Evolutionary conservation across 352 stramenopile genomes (phyloP).

Genomic region (Globisporangium sylvaticum): DNA sequence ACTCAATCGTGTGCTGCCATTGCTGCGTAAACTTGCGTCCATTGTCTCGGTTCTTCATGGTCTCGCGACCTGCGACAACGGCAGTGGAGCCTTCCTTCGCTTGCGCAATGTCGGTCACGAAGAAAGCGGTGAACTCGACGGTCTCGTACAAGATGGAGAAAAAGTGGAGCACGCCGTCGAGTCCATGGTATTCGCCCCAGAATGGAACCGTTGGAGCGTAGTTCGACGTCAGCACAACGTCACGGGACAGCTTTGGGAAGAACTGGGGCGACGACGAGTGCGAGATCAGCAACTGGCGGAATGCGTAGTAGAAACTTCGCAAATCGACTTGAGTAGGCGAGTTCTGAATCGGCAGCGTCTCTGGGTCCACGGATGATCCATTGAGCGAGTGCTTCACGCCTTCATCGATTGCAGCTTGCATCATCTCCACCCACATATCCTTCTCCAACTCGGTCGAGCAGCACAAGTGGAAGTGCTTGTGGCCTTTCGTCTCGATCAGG

Average conservation of each 20-base stretch:
- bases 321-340: conserved; percentile 81
- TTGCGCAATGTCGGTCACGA: conserved; percentile 86
- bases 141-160: conserved; percentile 89
- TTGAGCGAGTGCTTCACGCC: conserved; percentile 35
- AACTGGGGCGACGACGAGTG: conserved; percentile 87
- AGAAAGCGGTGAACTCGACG: conserved; percentile 86
- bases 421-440: conserved; percentile 91
- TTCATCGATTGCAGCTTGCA: conserved; percentile 86
- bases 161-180: conserved; percentile 86
- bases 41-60: conserved; percentile 88
- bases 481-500: conserved; percentile 80
- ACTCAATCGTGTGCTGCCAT: conserved; percentile 89
- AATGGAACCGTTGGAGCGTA: conserved; percentile 87
- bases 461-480: conserved; percentile 88
- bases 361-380: conserved; percentile 22
- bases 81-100: conserved; percentile 79
- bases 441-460: conserved; percentile 86
- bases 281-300: conserved; percentile 85
- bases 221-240: conserved; percentile 85
- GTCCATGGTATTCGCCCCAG: conserved; percentile 85
- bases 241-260: conserved; percentile 81
- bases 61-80: conserved; percentile 79
- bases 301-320: conserved; percentile 84
- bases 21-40: conserved; percentile 87
- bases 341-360: conserved; percentile 33